phyloP scores from a whole-genome alignment of 345 rosid species.

The Sonneratia alba region DNA sequence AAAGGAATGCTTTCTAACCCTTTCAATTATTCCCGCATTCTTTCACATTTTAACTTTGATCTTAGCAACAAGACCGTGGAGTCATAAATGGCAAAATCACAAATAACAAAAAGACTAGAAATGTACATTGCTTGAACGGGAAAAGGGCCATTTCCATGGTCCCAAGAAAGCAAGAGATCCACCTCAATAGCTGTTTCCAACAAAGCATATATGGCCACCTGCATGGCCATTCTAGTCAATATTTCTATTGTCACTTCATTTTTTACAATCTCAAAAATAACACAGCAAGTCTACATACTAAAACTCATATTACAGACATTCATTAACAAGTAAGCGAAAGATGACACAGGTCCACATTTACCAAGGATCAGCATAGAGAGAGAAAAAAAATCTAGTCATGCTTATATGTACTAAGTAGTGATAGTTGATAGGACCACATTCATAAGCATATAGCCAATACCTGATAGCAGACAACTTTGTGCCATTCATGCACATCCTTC shows the following conservation, averaged over 20 bases:
- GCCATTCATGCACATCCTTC: constrained; percentile 61
- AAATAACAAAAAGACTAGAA: neutral
- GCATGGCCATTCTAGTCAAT: constrained; percentile 23
- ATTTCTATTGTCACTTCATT: constrained; percentile 15
- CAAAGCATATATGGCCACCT: constrained; percentile 60
- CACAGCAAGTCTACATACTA: constrained; percentile 9
- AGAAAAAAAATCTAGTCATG: neutral
- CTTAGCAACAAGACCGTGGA: neutral
- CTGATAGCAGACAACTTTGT: constrained; percentile 40
- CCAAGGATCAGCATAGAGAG: neutral
- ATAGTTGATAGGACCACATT: neutral
- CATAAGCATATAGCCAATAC: constrained; percentile 18
- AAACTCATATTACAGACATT: neutral
- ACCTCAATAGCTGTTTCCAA: constrained; percentile 48
- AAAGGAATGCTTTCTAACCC: neutral
- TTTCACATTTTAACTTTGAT: neutral
- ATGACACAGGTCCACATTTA: neutral
- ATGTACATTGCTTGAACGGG: constrained; percentile 41
- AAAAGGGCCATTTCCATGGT: constrained; percentile 35
- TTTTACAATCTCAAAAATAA: constrained; percentile 17
- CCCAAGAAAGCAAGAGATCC: constrained; percentile 54
- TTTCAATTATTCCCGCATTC: neutral
- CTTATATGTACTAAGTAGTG: neutral
- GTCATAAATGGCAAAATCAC: neutral
- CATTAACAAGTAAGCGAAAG: neutral